A percentile compares a stretch with the other conserved stretches of the same genome.
Evolutionary conservation across 192 early-diverging fungal species (phyloP).

Genomic region (Lobosporangium transversale): DNA sequence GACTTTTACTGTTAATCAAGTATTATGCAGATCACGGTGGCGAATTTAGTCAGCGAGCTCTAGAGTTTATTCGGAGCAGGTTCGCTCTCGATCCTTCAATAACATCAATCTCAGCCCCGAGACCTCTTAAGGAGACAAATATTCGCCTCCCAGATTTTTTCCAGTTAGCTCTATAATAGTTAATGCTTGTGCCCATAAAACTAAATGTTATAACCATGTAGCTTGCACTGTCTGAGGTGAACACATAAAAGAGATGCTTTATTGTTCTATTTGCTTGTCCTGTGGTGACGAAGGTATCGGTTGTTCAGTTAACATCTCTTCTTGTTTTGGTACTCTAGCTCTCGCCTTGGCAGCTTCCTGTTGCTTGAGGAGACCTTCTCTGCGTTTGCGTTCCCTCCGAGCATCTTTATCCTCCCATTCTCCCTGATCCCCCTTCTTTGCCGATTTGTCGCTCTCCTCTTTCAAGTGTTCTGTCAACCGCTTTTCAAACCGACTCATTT

Average conservation of each 20-base stretch:
- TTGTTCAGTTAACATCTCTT: too few relatives aligned
- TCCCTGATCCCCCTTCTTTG: conserved; percentile 40
- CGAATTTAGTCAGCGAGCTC: conserved; percentile 10
- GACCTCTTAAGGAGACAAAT: not conserved
- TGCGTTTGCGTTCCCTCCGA: conserved; percentile 51
- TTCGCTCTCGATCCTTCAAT: not conserved
- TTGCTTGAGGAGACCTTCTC: conserved; percentile 54
- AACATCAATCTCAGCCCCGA: not conserved
- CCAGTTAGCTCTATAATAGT: not conserved
- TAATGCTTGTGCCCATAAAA: not conserved
- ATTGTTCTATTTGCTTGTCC: not conserved
- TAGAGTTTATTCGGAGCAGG: conserved; percentile 10
- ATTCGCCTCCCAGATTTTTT: conserved; percentile 36
- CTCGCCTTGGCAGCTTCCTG: conserved; percentile 9
- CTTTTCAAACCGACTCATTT: conserved; percentile 33
- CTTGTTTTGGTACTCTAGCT: too few relatives aligned
- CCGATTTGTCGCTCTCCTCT: conserved; percentile 3
- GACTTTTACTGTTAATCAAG: conserved; percentile 15
- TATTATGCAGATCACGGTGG: conserved; percentile 43
- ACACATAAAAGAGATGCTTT: not conserved
- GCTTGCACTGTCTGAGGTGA: not conserved
- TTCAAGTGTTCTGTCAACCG: conserved; percentile 24
- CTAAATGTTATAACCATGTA: not conserved
- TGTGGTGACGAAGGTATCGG: too few relatives aligned
- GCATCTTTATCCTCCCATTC: conserved; percentile 58